Evolutionary conservation across 192 early-diverging fungal species (phyloP).

Genomic region (Neocallimastix lanati): DNA sequence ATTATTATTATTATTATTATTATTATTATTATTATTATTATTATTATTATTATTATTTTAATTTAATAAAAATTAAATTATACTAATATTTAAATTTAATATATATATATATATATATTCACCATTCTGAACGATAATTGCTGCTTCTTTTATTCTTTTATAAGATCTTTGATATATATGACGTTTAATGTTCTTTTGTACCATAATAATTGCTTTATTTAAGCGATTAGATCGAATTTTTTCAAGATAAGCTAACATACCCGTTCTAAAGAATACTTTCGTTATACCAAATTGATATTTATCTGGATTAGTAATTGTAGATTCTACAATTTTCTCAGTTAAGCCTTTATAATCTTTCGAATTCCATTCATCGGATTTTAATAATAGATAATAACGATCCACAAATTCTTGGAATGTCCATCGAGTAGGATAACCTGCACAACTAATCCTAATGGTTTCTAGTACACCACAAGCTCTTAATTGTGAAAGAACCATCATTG

Average conservation of each 20-base stretch:
- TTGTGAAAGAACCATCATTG: constrained; percentile 82
- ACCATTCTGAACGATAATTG: not conserved
- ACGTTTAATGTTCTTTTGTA: constrained; percentile 12
- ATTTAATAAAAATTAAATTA: too few species aligned
- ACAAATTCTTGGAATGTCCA: constrained; percentile 81
- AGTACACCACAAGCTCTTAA: constrained; percentile 95
- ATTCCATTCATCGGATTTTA: constrained; percentile 27
- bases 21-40: too few species aligned
- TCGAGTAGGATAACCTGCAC: constrained; percentile 88
- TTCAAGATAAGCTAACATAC: constrained; percentile 73
- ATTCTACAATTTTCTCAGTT: constrained; percentile 25
- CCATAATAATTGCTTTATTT: constrained; percentile 57
- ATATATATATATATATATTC: not conserved
- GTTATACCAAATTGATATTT: constrained; percentile 89
- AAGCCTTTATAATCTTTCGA: constrained; percentile 24
- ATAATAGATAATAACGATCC: constrained; percentile 49
- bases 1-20: too few species aligned
- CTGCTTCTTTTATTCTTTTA: not conserved
- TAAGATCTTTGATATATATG: not conserved
- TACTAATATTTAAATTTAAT: too few species aligned
- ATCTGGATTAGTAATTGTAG: constrained; percentile 57
- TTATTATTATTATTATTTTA: too few species aligned
- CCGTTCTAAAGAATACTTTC: constrained; percentile 98
- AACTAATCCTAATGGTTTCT: constrained; percentile 96
- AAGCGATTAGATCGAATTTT: constrained; percentile 75